phyloP scores from a whole-genome alignment of 345 rosid species.

The Brassica cretica region DNA sequence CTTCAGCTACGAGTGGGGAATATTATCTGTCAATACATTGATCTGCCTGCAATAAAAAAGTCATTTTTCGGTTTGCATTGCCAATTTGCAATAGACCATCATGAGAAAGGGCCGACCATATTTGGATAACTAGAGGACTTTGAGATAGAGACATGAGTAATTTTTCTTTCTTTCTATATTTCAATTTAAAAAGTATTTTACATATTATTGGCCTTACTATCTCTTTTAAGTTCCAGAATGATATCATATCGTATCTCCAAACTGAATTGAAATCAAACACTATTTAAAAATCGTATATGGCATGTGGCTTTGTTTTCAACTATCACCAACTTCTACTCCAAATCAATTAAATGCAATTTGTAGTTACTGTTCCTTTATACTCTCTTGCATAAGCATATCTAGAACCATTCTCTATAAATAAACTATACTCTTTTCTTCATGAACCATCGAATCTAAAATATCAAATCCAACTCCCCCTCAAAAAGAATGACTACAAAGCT shows the following conservation, averaged over 20 bases:
- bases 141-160: conserved; percentile 26
- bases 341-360: conserved; percentile 21
- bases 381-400: background rate
- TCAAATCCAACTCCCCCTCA: background rate
- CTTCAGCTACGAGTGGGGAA: conserved; percentile 26
- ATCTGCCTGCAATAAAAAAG: conserved; percentile 25
- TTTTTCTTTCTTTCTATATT: background rate
- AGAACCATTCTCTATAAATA: conserved; percentile 27
- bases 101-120: conserved; percentile 36
- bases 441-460: background rate
- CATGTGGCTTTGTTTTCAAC: conserved; percentile 25
- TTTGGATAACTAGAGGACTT: conserved; percentile 18
- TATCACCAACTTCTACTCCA: conserved; percentile 19
- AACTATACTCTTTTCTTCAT: background rate
- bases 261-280: conserved; percentile 3
- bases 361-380: background rate
- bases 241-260: background rate
- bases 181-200: background rate
- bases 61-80: conserved; percentile 32
- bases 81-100: conserved; percentile 32
- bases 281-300: background rate
- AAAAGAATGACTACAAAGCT: conserved; percentile 27
- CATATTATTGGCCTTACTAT: background rate
- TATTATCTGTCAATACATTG: conserved; percentile 18
- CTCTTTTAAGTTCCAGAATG: background rate